Evolutionary conservation across 768 basidiomycete species (phyloP), one percentile per base, ranked within the genome.

Genomic region (Russula abietina): DNA sequence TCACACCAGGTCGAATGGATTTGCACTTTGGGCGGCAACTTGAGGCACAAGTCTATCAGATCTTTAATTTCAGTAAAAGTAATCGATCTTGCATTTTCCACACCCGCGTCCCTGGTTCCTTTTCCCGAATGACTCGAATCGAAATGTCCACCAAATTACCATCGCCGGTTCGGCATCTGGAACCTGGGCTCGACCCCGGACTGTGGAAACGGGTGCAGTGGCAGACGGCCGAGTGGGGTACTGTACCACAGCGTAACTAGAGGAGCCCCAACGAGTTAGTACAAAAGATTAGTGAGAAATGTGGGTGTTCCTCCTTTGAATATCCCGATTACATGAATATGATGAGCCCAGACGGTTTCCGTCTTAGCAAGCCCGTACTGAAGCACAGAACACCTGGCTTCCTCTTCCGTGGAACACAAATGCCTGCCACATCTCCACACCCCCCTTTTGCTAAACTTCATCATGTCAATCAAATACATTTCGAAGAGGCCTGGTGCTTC

Each of bases 91-190:
- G 11, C n/a, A 22, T 28, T 45, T 43, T 12, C 28, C n/a, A n/a
- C 22, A n/a, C 16, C 36, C 14, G n/a, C n/a, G 56, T 46, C 26
- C 62, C 52, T 59, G 62, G 62, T 59, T 46, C 56, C 61, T 36
- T 36, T 62, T 56, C 43, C 33, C 55, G 48, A 49, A 50, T 50
- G 30, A 24, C 28, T 33, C 48, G 24, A 28, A n/a, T n/a, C n/a
- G n/a, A 62, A 32, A 26, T 32, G 11, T 28, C 3, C 33, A 33
- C 1, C 33, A 33, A 24, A 14, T 46, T 36, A 17, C 33, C 7
- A 22, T 45, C 9, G 43, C 19, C 43, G 33, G 24, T 33, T 45
- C 49, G 7, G 26, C 26, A 22, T 57, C 39, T 62, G 43, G 61
- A 61, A 57, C 41, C 9, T 19, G 49, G 49, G 39, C 48, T 49